Evolutionary conservation across 345 rosid species (phyloP).

Genomic region (Hevea brasiliensis): DNA sequence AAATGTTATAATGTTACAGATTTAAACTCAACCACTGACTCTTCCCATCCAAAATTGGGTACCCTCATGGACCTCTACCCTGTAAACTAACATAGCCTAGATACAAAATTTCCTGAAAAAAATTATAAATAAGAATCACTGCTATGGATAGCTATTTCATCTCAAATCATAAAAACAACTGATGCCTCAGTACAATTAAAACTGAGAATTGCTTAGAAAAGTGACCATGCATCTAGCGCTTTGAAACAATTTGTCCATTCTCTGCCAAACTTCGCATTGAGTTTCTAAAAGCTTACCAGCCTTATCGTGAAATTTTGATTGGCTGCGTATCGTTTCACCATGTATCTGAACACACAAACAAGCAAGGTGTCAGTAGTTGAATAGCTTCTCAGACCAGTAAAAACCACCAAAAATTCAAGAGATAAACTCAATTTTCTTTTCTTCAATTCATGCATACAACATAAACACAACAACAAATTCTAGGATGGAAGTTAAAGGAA

Average conservation of each 20-base stretch:
- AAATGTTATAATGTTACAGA: no score
- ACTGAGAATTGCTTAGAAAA: conserved; percentile 90
- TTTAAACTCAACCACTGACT: no score
- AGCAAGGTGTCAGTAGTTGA: neutral
- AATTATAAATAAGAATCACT: neutral
- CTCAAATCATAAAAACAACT: neutral
- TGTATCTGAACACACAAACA: conserved; percentile 60
- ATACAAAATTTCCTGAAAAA: neutral
- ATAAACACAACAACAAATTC: neutral
- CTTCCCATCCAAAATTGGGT: no score
- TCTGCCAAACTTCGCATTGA: conserved; percentile 76
- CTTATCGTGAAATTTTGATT: conserved; percentile 62
- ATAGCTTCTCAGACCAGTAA: neutral
- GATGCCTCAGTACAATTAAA: conserved; percentile 32
- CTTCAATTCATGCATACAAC: neutral
- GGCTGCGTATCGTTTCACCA: conserved; percentile 75
- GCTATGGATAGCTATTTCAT: neutral
- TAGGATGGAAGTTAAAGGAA: neutral
- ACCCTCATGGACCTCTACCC: no score
- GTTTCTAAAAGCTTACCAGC: conserved; percentile 68
- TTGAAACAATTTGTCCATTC: conserved; percentile 81
- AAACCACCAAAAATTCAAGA: neutral
- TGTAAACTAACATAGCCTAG: neutral
- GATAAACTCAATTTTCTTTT: neutral
- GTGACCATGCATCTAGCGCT: conserved; percentile 84